These are phyloP conservation scores for Malus asiatica DNA, from an alignment of 306 rosid species.

Conservation along the genomic window DNA sequence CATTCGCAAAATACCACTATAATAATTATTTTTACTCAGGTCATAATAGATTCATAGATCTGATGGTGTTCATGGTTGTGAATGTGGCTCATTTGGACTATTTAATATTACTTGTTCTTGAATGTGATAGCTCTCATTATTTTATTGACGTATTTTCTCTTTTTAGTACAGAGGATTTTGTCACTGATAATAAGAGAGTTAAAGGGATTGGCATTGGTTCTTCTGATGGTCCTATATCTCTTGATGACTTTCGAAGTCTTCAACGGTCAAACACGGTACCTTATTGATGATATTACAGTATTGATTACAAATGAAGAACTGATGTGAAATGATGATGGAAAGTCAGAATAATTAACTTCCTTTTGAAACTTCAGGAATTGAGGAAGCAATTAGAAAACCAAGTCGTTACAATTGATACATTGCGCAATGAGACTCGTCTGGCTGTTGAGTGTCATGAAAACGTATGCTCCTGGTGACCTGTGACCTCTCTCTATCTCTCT, in stretches of 20 bases:
- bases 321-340: not conserved
- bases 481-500: not conserved
- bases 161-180: slow-evolving; percentile 46
- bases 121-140: not conserved
- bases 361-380: slow-evolving; percentile 51
- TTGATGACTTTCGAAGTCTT: slow-evolving; percentile 96
- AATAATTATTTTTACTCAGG: not conserved
- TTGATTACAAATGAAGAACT: not conserved
- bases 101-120: not conserved
- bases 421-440: slow-evolving; percentile 56
- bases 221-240: slow-evolving; percentile 93
- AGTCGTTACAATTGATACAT: slow-evolving; percentile 50
- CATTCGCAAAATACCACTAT: not conserved
- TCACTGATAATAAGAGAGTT: slow-evolving; percentile 68
- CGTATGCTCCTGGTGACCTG: slow-evolving; percentile 38
- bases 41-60: not conserved
- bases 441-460: slow-evolving; percentile 52
- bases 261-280: slow-evolving; percentile 76
- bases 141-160: not conserved
- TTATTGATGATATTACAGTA: slow-evolving; percentile 9
- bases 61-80: not conserved
- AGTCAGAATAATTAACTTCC: not conserved
- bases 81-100: not conserved
- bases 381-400: slow-evolving; percentile 91
- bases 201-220: slow-evolving; percentile 97